phyloP scores from a whole-genome alignment of 805 yeast species.

The Pichia phayaonensis region DNA sequence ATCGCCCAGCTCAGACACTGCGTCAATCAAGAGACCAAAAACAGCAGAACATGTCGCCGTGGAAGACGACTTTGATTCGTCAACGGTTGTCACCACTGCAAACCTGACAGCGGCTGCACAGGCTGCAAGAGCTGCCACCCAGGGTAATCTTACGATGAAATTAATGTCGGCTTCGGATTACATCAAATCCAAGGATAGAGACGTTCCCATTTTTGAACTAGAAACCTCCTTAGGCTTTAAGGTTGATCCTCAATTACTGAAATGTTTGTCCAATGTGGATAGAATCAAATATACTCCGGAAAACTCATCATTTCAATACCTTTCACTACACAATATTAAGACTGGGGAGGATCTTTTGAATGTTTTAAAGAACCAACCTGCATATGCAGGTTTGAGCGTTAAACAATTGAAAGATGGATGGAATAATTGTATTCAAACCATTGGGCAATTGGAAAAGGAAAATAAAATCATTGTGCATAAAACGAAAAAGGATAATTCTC shows the following conservation, averaged over 20 bases:
- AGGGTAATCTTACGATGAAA: constrained; percentile 51
- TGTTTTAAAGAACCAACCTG: constrained; percentile 69
- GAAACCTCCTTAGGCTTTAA: constrained; percentile 59
- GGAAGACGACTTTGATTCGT: not conserved
- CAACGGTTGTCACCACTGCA: not conserved
- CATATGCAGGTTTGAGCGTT: constrained; percentile 82
- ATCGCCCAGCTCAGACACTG: not conserved
- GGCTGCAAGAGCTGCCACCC: not conserved
- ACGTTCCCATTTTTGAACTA: constrained; percentile 55
- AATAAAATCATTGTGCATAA: constrained; percentile 75
- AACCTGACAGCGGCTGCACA: not conserved
- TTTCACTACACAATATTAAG: constrained; percentile 82
- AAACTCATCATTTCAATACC: constrained; percentile 68
- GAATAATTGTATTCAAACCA: constrained; percentile 78
- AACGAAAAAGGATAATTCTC: constrained; percentile 88
- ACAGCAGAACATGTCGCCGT: not conserved
- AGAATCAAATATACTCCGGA: constrained; percentile 62
- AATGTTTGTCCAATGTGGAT: constrained; percentile 66
- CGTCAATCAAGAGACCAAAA: not conserved
- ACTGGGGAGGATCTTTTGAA: constrained; percentile 69
- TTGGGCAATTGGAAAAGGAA: constrained; percentile 69
- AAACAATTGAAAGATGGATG: constrained; percentile 82
- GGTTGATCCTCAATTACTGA: constrained; percentile 56
- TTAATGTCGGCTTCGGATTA: constrained; percentile 87
- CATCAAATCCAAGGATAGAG: constrained; percentile 58